Base-by-base conservation (phyloP, 2,329 filamentous ascomycete species). In the Colletotrichum acutatum region DNA sequence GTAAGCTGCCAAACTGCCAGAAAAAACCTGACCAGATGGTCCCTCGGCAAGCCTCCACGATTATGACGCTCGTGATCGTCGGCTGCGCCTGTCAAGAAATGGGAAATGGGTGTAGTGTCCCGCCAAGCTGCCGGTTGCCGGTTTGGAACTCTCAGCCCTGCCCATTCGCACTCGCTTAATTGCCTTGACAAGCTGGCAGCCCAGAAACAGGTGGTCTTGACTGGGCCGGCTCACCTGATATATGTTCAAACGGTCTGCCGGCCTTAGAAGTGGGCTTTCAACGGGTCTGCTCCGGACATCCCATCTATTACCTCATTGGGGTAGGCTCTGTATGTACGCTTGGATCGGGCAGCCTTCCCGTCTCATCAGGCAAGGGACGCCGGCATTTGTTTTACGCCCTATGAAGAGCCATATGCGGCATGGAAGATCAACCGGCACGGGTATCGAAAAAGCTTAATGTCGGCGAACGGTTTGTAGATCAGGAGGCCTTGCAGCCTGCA, bases 401-500 rank as follows among this genome's bases (percentile, higher is more conserved):
- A 22, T 2, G 28, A 22, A 12, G 22, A 37, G 16, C 16, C n/a
- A 34, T 3, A 26, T 16, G 30, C 16, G 24, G 53, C 65, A 59
- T 56, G 22, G 32, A 37, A 60, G 54, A 70, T 49, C 26, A 30
- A 32, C 26, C 46, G 70, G 66, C 12, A 26, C 30, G 32, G 37
- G 34, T 49, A 54, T 46, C 22, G 54, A 49, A n/a, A 46, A 69
- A 65, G 22, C 54, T 60, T 65, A 37, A 14, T 32, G 1, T 26
- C 32, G 2, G 54, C 16, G 46, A 65, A 72, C 32, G 32, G 66
- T 59, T 56, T 49, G 66, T 34, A 70, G 59, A 70, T 65, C 70
- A 32, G 32, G 37, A 42, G 37, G 37, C 37, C 37, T 19, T 42
- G 37, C 9, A 16, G 32, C 16, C 30, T 26, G 46, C n/a, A 26